Conservation (phyloP, 2,329 filamentous ascomycete species). For the Diaporthe helianthi region DNA sequence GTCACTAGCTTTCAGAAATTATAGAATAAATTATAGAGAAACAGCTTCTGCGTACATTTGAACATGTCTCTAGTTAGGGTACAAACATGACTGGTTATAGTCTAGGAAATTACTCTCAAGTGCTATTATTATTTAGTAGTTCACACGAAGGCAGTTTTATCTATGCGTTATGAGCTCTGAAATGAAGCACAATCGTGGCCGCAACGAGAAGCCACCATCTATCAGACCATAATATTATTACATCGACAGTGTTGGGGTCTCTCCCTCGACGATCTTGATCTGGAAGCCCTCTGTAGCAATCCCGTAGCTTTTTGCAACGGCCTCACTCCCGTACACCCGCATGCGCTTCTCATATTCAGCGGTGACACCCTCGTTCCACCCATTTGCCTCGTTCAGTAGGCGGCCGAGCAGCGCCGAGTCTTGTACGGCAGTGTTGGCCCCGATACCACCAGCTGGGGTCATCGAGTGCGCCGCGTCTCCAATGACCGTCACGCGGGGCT, state of each 20-base stretch:
- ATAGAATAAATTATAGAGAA: not conserved
- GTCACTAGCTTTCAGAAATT: not conserved
- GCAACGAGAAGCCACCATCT: not conserved
- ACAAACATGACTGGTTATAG: too few species aligned
- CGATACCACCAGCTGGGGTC: conserved; percentile 63
- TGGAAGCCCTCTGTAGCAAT: conserved; percentile 53
- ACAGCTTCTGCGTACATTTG: not conserved
- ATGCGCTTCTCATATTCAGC: conserved; percentile 68
- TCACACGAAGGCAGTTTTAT: too few species aligned
- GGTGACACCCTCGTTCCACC: conserved; percentile 59
- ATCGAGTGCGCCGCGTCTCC: conserved; percentile 65
- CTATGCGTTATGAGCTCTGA: not conserved
- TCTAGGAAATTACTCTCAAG: too few species aligned
- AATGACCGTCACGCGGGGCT: conserved; percentile 63
- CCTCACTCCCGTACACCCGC: conserved; percentile 64
- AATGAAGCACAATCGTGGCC: not conserved
- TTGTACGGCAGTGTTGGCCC: conserved; percentile 63
- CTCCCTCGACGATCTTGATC: conserved; percentile 53
- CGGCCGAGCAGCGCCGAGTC: conserved; percentile 62
- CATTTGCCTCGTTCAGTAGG: conserved; percentile 59
- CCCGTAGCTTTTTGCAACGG: conserved; percentile 61
- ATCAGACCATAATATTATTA: not conserved
- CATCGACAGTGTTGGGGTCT: conserved; percentile 31
- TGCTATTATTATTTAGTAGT: too few species aligned
- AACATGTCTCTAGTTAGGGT: not conserved